Percentiles rank a stretch among this genome's conserved stretches.
Evolutionary conservation across 352 stramenopile genomes (phyloP).

Genomic region (Globisporangium yorkense): DNA sequence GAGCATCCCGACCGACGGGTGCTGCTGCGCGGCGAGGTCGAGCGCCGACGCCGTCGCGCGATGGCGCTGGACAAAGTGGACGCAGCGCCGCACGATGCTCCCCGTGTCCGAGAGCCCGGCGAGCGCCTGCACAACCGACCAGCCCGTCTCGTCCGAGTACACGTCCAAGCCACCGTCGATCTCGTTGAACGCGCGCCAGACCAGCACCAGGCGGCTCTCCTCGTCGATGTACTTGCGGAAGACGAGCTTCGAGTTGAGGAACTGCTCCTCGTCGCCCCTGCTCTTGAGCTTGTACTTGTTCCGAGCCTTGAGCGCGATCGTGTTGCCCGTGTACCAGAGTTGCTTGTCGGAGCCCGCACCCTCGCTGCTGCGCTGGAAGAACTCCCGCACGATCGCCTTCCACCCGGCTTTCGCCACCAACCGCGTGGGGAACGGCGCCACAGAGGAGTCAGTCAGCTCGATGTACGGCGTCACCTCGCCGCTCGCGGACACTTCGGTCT

Average conservation of each 20-base stretch:
- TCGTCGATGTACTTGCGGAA: slow-evolving; percentile 9
- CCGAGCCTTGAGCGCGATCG: slow-evolving; percentile 5
- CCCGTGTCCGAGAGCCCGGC: no score
- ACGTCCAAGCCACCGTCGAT: background rate
- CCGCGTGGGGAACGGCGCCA: slow-evolving; percentile 5
- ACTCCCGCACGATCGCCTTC: background rate
- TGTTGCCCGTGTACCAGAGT: slow-evolving; percentile 6
- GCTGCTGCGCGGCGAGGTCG: no score
- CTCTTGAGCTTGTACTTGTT: slow-evolving; percentile 1
- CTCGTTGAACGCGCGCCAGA: slow-evolving; percentile 1
- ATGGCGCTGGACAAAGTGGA: no score
- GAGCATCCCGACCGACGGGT: no score
- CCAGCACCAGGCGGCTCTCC: slow-evolving; percentile 10
- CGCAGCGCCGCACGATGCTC: no score
- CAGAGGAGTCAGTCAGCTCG: slow-evolving; percentile 2
- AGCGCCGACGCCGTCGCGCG: no score
- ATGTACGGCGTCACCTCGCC: background rate
- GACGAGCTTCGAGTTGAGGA: slow-evolving; percentile 9
- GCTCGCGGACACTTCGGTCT: background rate
- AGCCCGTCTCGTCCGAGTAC: background rate
- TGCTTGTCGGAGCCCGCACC: background rate
- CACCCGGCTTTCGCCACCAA: slow-evolving; percentile 2
- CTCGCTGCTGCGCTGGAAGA: background rate
- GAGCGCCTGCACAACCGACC: no score
- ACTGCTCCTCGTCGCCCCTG: background rate